These are phyloP conservation scores for Pezizomycotina sp. DNA, from an alignment of 2,329 filamentous ascomycete species.

Conservation along the genomic window DNA sequence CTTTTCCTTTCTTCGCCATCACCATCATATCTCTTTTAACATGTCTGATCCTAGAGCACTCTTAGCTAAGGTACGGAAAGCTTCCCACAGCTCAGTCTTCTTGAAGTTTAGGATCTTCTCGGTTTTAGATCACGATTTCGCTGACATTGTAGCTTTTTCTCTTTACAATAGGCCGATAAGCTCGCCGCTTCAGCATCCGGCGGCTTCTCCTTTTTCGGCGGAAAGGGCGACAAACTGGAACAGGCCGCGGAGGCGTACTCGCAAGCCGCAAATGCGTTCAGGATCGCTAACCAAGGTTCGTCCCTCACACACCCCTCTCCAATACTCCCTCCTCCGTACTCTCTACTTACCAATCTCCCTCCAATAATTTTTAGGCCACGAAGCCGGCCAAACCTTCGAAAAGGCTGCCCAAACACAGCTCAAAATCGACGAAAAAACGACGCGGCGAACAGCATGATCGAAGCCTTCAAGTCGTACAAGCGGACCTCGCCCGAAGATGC, in stretches of 20 bases:
- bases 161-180: constrained; percentile 88
- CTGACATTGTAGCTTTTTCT: too few relatives aligned
- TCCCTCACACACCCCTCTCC: constrained; percentile 3
- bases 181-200: constrained; percentile 53
- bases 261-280: constrained; percentile 81
- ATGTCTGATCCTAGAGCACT: too few relatives aligned
- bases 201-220: constrained; percentile 82
- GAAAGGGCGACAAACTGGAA: constrained; percentile 74
- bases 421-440: constrained; percentile 77
- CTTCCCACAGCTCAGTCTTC: too few relatives aligned
- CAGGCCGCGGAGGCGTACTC: constrained; percentile 74
- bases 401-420: constrained; percentile 67
- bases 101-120: too few relatives aligned
- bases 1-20: too few relatives aligned
- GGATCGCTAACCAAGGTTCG: constrained; percentile 68
- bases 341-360: constrained; percentile 1
- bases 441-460: constrained; percentile 69
- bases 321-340: neutral
- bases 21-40: too few relatives aligned
- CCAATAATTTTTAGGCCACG: constrained; percentile 48
- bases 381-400: constrained; percentile 77
- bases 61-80: too few relatives aligned
- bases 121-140: too few relatives aligned
- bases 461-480: constrained; percentile 94
- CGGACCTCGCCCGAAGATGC: constrained; percentile 59